Percentiles rank a stretch among this genome's conserved stretches.
Conservation (phyloP, 2,329 filamentous ascomycete genomes). For the Whalleya microplaca region DNA sequence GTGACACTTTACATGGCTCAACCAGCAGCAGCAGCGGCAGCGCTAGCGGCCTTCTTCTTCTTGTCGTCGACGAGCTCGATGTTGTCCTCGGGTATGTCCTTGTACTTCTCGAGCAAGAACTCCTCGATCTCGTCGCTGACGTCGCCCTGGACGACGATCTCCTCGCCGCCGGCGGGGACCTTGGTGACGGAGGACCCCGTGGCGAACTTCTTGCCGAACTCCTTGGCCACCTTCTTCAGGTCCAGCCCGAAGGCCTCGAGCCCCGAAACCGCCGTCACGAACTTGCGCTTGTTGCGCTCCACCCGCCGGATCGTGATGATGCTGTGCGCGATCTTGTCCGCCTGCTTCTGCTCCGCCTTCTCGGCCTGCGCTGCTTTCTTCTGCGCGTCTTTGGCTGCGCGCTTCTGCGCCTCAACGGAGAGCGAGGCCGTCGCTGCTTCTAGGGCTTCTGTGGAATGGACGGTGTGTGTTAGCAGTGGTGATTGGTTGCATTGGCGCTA, state of each 20-base stretch:
- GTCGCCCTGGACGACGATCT: slow-evolving; percentile 97
- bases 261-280: slow-evolving; percentile 88
- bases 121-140: slow-evolving; percentile 93
- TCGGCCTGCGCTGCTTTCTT: slow-evolving; percentile 97
- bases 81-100: slow-evolving; percentile 91
- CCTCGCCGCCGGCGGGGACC: slow-evolving; percentile 81
- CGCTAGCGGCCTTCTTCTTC: slow-evolving; percentile 67
- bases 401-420: slow-evolving; percentile 89
- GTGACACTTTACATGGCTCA: slow-evolving; percentile 8
- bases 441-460: slow-evolving; percentile 65
- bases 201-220: slow-evolving; percentile 98
- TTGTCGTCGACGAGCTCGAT: slow-evolving; percentile 95
- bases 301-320: slow-evolving; percentile 93
- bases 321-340: slow-evolving; percentile 79
- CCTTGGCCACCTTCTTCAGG: slow-evolving; percentile 94
- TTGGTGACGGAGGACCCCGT: slow-evolving; percentile 94
- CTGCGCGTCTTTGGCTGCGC: slow-evolving; percentile 91
- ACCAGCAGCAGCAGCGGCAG: too few species aligned
- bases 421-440: slow-evolving; percentile 84
- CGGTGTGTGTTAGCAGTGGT: slow-evolving; percentile 2
- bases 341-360: slow-evolving; percentile 80
- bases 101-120: slow-evolving; percentile 86
- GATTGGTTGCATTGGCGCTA: neutral
- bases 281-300: slow-evolving; percentile 97
- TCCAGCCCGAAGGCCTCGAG: slow-evolving; percentile 90